A percentile compares a stretch with the other conserved stretches of the same genome.
Conservation (phyloP, 148 eudicot genomes). For the Chenopodium quinoa region DNA sequence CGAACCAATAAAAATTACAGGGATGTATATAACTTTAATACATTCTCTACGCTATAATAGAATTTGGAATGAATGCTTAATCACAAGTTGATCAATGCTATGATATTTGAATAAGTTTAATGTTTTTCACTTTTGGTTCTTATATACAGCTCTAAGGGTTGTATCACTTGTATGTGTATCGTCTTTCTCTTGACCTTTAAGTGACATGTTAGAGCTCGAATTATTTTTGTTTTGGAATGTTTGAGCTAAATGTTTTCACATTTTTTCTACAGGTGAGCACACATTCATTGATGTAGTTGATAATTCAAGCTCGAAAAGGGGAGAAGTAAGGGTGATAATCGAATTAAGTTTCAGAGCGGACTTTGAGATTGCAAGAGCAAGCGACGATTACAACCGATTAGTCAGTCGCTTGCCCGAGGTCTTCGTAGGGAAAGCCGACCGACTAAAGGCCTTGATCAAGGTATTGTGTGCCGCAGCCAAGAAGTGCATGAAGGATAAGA, state of each 20-base stretch:
- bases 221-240: not conserved
- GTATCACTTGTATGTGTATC: too few relatives aligned
- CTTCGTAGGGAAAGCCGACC: constrained; percentile 72
- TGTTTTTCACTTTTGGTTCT: too few relatives aligned
- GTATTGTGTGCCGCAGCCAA: constrained; percentile 68
- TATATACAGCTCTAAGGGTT: too few relatives aligned
- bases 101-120: too few relatives aligned
- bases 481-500: constrained; percentile 87
- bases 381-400: constrained; percentile 71
- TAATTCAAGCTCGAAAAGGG: constrained; percentile 48
- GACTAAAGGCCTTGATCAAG: constrained; percentile 56
- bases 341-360: constrained; percentile 76
- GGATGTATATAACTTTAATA: too few relatives aligned
- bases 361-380: constrained; percentile 83
- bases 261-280: constrained; percentile 59
- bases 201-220: not conserved
- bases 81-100: too few relatives aligned
- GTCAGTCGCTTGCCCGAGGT: constrained; percentile 64
- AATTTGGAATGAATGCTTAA: too few relatives aligned
- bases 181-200: not conserved
- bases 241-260: not conserved
- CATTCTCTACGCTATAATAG: too few relatives aligned
- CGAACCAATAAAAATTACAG: too few relatives aligned
- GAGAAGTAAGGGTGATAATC: constrained; percentile 58
- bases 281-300: constrained; percentile 74